These are phyloP conservation scores for Linanthus parryae DNA, from an alignment of 148 eudicot species.

Conservation along the genomic window DNA sequence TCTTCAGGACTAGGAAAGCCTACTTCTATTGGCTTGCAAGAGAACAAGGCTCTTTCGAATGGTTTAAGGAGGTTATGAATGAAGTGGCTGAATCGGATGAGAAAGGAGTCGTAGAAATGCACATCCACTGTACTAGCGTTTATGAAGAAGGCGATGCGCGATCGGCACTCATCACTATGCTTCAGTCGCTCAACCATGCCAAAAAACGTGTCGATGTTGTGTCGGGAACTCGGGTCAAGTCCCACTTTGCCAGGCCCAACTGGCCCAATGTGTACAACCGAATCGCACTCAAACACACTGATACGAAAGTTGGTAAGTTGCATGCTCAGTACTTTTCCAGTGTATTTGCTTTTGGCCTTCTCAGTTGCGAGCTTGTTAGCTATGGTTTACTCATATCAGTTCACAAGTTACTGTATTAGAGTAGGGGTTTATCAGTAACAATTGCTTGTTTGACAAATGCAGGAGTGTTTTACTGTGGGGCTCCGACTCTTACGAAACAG, in stretches of 20 bases:
- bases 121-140: conserved; percentile 41
- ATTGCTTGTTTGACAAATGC: conserved; percentile 1
- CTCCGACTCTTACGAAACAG: conserved; percentile 38
- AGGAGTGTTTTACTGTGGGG: conserved; percentile 48
- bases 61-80: too few species aligned
- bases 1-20: too few species aligned
- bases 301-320: conserved; percentile 28
- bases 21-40: too few species aligned
- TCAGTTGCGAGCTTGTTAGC: too few species aligned
- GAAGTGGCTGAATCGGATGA: conserved; percentile 32
- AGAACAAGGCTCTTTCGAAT: too few species aligned
- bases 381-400: too few species aligned
- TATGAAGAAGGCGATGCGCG: conserved; percentile 44
- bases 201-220: conserved; percentile 42
- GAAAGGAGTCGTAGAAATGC: conserved; percentile 36
- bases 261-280: conserved; percentile 42
- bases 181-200: conserved; percentile 39
- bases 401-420: too few species aligned
- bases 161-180: conserved; percentile 38
- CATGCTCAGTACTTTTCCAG: too few species aligned
- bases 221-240: conserved; percentile 36
- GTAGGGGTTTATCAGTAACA: not conserved
- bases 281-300: conserved; percentile 32
- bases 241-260: conserved; percentile 43
- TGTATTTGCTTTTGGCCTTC: too few species aligned